A percentile compares a stretch with the other conserved stretches of the same genome.
phyloP scores from a whole-genome alignment of 176 grass and related monocot genomes.

The Bonia amplexicaulis region DNA sequence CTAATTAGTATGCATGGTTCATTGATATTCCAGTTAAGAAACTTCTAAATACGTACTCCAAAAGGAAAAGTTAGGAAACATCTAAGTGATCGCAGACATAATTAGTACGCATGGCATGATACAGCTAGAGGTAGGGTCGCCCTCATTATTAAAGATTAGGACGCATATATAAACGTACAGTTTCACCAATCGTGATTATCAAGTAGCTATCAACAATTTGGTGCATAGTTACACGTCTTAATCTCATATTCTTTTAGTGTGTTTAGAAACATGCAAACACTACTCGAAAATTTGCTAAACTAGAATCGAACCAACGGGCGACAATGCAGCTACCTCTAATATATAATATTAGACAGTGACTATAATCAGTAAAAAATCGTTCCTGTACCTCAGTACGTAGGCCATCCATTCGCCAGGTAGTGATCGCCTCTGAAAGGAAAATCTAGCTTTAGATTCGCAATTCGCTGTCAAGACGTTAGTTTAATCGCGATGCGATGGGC shows the following conservation, averaged over 20 bases:
- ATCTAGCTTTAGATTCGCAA: slow-evolving; percentile 32
- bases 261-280: not conserved
- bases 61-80: not conserved
- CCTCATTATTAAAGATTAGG: not conserved
- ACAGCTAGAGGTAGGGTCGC: no score
- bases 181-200: not conserved
- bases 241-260: not conserved
- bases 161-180: not conserved
- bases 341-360: not conserved
- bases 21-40: no score
- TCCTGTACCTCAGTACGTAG: not conserved
- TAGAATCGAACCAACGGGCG: not conserved
- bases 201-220: not conserved
- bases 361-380: not conserved
- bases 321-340: not conserved
- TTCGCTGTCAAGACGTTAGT: slow-evolving; percentile 11
- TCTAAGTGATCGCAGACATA: not conserved
- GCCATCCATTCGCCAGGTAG: slow-evolving; percentile 15
- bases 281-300: not conserved
- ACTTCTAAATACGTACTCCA: not conserved
- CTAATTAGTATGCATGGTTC: not conserved
- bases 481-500: not conserved
- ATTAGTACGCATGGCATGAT: not conserved
- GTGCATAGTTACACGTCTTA: not conserved
- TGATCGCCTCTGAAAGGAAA: slow-evolving; percentile 8